phyloP scores from a whole-genome alignment of 2,329 filamentous ascomycete species.

The Tolypocladium album region DNA sequence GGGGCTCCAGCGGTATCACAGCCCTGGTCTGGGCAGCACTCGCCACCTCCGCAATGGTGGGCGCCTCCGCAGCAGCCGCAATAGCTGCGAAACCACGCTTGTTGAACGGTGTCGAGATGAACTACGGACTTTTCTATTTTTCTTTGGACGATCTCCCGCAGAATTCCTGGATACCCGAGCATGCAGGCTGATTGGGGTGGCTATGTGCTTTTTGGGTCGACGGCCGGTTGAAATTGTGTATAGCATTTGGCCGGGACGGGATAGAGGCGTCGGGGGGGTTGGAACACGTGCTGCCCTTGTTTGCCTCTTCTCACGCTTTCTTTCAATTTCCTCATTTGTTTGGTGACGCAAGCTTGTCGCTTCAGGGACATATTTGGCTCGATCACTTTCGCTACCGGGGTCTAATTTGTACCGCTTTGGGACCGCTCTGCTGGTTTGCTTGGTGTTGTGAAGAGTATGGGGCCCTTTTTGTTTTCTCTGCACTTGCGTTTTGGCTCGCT shows the following conservation, averaged over 20 bases:
- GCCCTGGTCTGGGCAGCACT: slow-evolving; percentile 49
- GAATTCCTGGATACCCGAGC: slow-evolving; percentile 24
- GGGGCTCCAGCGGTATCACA: slow-evolving; percentile 39
- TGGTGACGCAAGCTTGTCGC: not conserved
- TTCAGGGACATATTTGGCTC: not conserved
- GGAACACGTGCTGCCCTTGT: slow-evolving; percentile 8
- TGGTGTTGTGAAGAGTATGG: not conserved
- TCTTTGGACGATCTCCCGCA: slow-evolving; percentile 15
- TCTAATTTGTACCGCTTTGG: not conserved
- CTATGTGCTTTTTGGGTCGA: slow-evolving; percentile 21
- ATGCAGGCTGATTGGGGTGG: slow-evolving; percentile 21
- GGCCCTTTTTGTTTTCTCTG: not conserved
- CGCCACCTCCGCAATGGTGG: slow-evolving; percentile 50
- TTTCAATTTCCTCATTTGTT: slow-evolving; percentile 5
- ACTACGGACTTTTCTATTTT: slow-evolving; percentile 2
- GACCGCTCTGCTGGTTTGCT: not conserved
- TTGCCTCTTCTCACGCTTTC: not conserved
- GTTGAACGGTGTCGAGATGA: not conserved
- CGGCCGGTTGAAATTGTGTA: slow-evolving; percentile 18
- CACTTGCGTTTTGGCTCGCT: not conserved
- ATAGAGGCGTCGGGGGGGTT: slow-evolving; percentile 28
- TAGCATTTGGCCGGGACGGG: slow-evolving; percentile 22
- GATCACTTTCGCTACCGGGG: slow-evolving; percentile 1
- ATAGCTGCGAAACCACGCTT: slow-evolving; percentile 5
- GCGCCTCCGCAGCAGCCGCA: slow-evolving; percentile 37